Base-by-base conservation (phyloP, 2,329 filamentous ascomycete genomes). In the Phyllachora maydis region DNA sequence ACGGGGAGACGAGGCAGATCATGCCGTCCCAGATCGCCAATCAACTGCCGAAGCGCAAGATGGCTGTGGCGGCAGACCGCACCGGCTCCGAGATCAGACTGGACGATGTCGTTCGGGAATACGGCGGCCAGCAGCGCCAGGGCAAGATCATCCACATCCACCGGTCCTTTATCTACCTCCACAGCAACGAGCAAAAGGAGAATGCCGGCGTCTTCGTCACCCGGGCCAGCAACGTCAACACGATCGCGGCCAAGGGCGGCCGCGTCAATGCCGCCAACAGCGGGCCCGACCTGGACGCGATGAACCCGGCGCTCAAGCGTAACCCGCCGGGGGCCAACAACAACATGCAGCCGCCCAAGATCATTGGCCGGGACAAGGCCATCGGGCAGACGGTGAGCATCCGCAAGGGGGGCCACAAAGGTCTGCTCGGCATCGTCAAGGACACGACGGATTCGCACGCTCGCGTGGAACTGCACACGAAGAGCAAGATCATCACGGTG, bases 71-170 rank as follows among this genome's bases (percentile, higher is more conserved):
- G 4, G 88, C 85, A 7, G 88, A 98, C 42, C 70, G 81, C 28
- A 82, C 85, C 37, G 85, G 88, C 8, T 82, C 83, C 10, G 88
- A 98, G 45, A 92, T 98, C 33, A 69, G 82, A 28, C 58, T 73
- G 10, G 85, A 91, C 27, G 88, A 98, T 43, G 83, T 81, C 2
- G 79, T 98, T 28, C 85, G 85, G 37, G 88, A 98, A 47, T 67
- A 72, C 29, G 73, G 74, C 11, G 88, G 85, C 16, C 82, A 92
- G 49, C 67, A 74, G 35, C 72, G 81, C 26, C 70, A 74, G 36
- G 88, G 88, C 35, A 78, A 78, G 35, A 91, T 98, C 34, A 65
- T 92, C 27, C 85, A 95, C 46, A 83, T 98, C 27, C 74, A 95
- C 46, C 72, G 88, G 23, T 81, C 79, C n/a, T 91, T 71, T 42